phyloP scores from a whole-genome alignment of 2,329 filamentous ascomycete genomes.

The Aaosphaeria pasadenensis region DNA sequence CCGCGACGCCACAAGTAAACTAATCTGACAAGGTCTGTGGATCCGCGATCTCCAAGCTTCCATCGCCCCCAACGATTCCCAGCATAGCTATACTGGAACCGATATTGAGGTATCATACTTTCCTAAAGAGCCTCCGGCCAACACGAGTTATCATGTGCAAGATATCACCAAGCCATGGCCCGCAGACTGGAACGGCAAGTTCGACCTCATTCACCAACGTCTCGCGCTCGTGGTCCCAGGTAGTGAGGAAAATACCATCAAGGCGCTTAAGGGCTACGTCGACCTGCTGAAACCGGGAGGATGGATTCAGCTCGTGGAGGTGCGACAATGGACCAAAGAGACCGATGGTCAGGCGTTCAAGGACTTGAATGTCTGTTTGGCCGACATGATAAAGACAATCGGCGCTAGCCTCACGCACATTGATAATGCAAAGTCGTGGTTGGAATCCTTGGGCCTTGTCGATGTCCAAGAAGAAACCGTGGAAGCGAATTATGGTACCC shows the following conservation, averaged over 20 bases:
- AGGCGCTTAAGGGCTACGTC: not conserved
- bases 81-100: not conserved
- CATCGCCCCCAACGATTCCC: not conserved
- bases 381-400: not conserved
- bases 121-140: not conserved
- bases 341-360: not conserved
- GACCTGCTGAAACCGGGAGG: conserved; percentile 6
- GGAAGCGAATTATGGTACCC: not conserved
- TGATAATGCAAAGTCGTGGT: not conserved
- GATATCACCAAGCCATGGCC: conserved; percentile 7
- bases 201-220: conserved; percentile 9
- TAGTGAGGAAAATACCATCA: not conserved
- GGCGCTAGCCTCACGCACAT: not conserved
- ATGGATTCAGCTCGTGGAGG: conserved; percentile 7
- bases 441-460: not conserved
- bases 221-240: conserved; percentile 1
- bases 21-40: not conserved
- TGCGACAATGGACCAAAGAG: not conserved
- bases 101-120: not conserved
- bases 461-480: not conserved
- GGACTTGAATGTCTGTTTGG: not conserved
- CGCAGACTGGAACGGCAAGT: conserved; percentile 1
- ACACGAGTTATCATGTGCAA: conserved; percentile 1
- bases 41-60: not conserved
- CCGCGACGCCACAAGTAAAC: not conserved